Evolutionary conservation across 2,329 filamentous ascomycete species (phyloP).

Genomic region (Aspergillus neoniger): DNA sequence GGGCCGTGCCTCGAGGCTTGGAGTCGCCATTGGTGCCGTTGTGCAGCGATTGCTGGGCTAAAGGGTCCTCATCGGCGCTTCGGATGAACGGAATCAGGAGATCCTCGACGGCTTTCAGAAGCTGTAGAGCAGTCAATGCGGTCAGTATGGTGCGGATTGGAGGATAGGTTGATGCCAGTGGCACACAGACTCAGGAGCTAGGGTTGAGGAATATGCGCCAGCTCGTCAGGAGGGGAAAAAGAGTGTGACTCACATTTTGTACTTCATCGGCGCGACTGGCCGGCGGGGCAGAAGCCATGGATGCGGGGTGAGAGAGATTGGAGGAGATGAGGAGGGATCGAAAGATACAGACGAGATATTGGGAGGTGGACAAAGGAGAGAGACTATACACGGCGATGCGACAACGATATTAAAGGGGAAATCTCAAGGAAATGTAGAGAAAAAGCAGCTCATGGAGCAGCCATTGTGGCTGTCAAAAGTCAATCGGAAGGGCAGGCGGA

Average conservation of each 20-base stretch:
- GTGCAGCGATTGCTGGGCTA: constrained; percentile 12
- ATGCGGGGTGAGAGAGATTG: not conserved
- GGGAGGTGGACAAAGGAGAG: not conserved
- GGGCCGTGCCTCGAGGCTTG: constrained; percentile 58
- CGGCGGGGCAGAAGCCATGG: constrained; percentile 27
- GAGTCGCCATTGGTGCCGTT: constrained; percentile 48
- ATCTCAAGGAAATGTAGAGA: not conserved
- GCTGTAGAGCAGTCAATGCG: constrained; percentile 24
- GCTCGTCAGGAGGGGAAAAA: not conserved
- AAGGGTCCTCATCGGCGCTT: constrained; percentile 41
- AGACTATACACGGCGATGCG: not conserved
- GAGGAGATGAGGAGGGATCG: not conserved
- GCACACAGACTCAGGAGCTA: not conserved
- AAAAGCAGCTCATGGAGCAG: not conserved
- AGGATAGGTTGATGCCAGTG: too few species aligned
- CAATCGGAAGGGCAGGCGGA: not conserved
- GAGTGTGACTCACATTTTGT: constrained; percentile 39
- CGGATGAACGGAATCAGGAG: constrained; percentile 49
- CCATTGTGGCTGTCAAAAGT: not conserved
- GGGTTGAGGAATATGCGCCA: not conserved
- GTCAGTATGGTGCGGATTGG: constrained; percentile 7
- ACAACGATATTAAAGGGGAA: not conserved
- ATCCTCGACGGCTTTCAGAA: constrained; percentile 44
- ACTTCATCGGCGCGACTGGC: constrained; percentile 44
- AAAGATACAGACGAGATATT: not conserved